Base-by-base conservation (phyloP, 768 basidiomycete genomes). In the Cyathus striatus region DNA sequence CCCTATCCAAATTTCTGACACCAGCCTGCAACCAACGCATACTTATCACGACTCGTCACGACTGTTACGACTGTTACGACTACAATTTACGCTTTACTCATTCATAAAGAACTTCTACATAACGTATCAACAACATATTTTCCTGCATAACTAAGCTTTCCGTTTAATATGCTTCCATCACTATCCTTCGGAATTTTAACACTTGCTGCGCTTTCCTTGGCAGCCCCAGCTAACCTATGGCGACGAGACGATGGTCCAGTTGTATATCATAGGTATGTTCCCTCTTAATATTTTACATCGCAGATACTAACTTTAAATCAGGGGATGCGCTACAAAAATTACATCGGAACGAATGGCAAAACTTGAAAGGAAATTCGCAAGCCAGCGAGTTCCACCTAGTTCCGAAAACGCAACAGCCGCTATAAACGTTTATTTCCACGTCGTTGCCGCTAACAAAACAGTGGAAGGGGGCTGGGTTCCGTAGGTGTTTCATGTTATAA, bases 401-500 rank as follows among this genome's bases (percentile, higher is more conserved):
- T 35, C 49, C 5, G 51, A 61, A 22, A 60, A 63, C 38, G 50
- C 56, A 3, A 64, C 56, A 6, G 52, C 58, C 1, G 55, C 50
- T 21, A 47, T 74, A n/a, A 55, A 65, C 24, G 59, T 74, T 18
- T 69, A 70, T 53, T 71, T 68, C 56, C 68, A 75, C 45, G 64
- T 75, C 44, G 63, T 76, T 49, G 62, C 55, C 50, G 55, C 64
- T 45, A 68, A 70, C 48, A 45, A 58, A 40, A 68, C 70, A 4
- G 23, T 49, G 5, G 57, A 56, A 33, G 70, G 69, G 4, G 72
- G 72, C 21, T 66, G 61, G 47, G 49, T 72, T 21, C 55, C 72
- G 66, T 71, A 51, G 42, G 69, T 32, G 13, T 32, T n/a, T 55
- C 5, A 21, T 16, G 13, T 23, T 32, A 23, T 24, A 22, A 40